These are phyloP conservation scores for Syncephalastrum monosporum DNA, from an alignment of 371 early-diverging fungal genomes.

Conservation along the genomic window DNA sequence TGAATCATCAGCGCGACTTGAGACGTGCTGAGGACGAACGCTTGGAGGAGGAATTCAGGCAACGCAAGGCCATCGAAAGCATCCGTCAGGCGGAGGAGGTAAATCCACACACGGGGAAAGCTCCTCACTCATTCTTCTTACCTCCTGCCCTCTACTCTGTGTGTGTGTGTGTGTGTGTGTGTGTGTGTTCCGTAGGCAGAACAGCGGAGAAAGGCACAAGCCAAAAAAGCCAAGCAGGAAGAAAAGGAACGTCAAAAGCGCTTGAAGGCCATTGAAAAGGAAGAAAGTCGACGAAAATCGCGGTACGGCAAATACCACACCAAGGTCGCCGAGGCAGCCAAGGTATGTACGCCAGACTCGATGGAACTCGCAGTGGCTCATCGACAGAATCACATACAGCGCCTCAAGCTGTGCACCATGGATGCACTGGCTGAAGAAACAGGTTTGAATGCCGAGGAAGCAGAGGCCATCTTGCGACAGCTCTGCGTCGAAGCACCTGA, in stretches of 20 bases:
- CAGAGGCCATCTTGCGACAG: constrained; percentile 10
- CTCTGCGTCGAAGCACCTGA: constrained; percentile 14
- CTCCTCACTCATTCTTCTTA: too few relatives aligned
- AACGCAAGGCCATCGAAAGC: constrained; percentile 33
- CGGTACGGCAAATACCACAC: constrained; percentile 30
- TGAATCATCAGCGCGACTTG: constrained; percentile 37
- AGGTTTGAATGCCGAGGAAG: constrained; percentile 14
- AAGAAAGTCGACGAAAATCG: constrained; percentile 22
- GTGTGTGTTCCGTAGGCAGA: constrained; percentile 16
- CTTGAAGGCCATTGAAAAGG: constrained; percentile 31
- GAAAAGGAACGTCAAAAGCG: constrained; percentile 32
- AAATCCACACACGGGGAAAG: not conserved
- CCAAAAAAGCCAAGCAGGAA: constrained; percentile 29
- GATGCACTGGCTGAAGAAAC: constrained; percentile 6
- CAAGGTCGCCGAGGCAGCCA: constrained; percentile 24
- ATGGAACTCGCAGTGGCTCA: not conserved
- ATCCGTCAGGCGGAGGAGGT: constrained; percentile 36
- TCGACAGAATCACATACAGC: not conserved
- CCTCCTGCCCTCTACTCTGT: too few relatives aligned
- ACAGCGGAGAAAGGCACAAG: constrained; percentile 24
- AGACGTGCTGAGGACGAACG: constrained; percentile 36
- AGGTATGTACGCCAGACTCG: constrained; percentile 16
- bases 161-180: too few relatives aligned
- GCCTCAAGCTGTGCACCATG: constrained; percentile 10
- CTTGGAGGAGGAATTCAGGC: constrained; percentile 31